Evolutionary conservation across 179 eudicot species (phyloP), one percentile per base, ranked within the genome.

Genomic region (Actinidia arguta): DNA sequence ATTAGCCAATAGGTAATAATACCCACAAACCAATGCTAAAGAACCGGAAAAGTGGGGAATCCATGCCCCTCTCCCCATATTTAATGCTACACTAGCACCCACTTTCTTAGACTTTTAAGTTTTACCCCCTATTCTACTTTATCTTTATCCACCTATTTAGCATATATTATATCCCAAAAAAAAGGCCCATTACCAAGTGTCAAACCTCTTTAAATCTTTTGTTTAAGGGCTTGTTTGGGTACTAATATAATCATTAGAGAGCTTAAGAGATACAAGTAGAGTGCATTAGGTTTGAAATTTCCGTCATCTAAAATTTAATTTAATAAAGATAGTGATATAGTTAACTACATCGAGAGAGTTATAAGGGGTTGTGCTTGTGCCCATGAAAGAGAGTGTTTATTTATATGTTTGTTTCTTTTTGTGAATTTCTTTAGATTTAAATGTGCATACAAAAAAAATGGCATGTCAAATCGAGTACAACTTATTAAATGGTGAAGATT

Each of bases 51-150:
- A 76, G 82, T 6, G 48, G 78, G 64, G 78, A 48, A 83, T 78
- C 54, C 46, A 20, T 59, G 48, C 27, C 36, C 78, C 39, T 71
- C 54, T 13, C 16, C 4, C 8, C 1, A 67, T 72, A 31, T 48
- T 76, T n/a, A 39, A 56, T 78, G 18, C 36, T 46, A 72, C 64
- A 55, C 62, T 20, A 22, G 70, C 83, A 82, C 85, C 88, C 80
- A 85, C 88, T 85, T 56, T 68, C 74, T 68, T 82, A 70, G 88
- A 82, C 85, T 85, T 82, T 73, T 73, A 0, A 25, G 42, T 39
- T 39, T 39, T 39, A 39, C 42, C 42, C 74, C 68, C 76, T n/a
- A 25, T 50, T 48, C 61, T 42, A 81, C 72, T 76, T 52, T 24
- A 59, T 62, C 24, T 72, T 71, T 36, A 66, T 82, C 68, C 50